Percentiles rank a stretch among this genome's conserved stretches.
Conservation (phyloP, 176 grass and related monocot genomes). For the Oryza nivara region DNA sequence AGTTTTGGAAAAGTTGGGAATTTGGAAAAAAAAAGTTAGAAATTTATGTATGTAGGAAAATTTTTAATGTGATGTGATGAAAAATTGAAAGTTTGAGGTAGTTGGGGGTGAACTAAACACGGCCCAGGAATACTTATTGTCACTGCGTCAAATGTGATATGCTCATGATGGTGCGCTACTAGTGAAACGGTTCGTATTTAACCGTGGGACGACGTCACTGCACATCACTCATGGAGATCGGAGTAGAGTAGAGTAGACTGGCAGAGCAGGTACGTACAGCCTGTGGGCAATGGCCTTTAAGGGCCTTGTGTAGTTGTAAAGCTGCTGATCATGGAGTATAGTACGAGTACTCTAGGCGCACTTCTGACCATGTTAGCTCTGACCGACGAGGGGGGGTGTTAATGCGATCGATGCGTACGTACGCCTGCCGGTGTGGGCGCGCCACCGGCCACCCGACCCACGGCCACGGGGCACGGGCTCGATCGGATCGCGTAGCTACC, state of each 20-base stretch:
- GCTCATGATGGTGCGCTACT: not conserved
- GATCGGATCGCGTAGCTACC: not conserved
- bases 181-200: not conserved
- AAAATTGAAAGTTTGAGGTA: too few relatives aligned
- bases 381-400: not conserved
- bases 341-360: not conserved
- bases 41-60: too few relatives aligned
- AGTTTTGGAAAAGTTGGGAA: too few relatives aligned
- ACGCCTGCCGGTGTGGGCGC: constrained; percentile 23
- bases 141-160: not conserved
- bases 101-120: too few relatives aligned
- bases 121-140: too few relatives aligned
- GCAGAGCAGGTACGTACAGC: too few relatives aligned
- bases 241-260: too few relatives aligned
- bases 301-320: not conserved
- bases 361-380: not conserved
- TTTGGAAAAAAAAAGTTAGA: too few relatives aligned
- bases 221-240: too few relatives aligned
- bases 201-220: too few relatives aligned
- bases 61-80: too few relatives aligned
- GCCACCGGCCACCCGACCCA: constrained; percentile 10
- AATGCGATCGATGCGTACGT: constrained; percentile 27
- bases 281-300: too few relatives aligned
- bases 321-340: not conserved
- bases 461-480: not conserved